These are phyloP conservation scores for Boletus sp. DNA, from an alignment of 768 basidiomycete species.

Conservation along the genomic window DNA sequence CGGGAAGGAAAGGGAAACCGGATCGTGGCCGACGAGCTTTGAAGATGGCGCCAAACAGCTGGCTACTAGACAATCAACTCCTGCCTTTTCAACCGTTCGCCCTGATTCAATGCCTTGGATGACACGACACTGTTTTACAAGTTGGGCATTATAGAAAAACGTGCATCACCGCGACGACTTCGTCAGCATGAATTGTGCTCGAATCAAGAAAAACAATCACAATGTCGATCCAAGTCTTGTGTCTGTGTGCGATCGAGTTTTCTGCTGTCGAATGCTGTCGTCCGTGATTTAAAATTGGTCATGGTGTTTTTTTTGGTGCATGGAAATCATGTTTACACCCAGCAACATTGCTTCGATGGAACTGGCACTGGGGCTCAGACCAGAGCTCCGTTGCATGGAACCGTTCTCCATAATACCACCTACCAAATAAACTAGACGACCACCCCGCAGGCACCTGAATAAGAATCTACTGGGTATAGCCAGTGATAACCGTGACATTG, in stretches of 20 bases:
- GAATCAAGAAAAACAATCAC: neutral
- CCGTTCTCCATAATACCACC: neutral
- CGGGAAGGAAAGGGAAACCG: neutral
- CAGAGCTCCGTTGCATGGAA: neutral
- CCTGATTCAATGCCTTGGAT: too few species aligned
- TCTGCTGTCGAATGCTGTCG: neutral
- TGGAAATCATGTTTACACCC: too few species aligned
- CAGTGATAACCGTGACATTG: conserved; percentile 38
- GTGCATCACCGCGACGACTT: neutral
- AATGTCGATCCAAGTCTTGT: neutral
- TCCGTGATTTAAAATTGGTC: neutral
- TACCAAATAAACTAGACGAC: neutral
- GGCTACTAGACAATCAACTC: neutral
- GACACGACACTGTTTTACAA: neutral
- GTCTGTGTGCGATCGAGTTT: neutral
- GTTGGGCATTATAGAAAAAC: too few species aligned
- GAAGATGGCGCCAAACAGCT: neutral
- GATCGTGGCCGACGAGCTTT: conserved; percentile 15
- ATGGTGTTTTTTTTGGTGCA: neutral
- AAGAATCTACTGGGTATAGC: conserved; percentile 30
- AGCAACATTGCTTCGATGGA: too few species aligned
- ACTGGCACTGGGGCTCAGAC: neutral
- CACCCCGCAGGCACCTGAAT: neutral
- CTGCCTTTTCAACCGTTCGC: neutral
- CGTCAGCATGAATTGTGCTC: neutral